Base-by-base conservation (phyloP, 2,329 filamentous ascomycete species). In the Pseudodiploospora longispora region DNA sequence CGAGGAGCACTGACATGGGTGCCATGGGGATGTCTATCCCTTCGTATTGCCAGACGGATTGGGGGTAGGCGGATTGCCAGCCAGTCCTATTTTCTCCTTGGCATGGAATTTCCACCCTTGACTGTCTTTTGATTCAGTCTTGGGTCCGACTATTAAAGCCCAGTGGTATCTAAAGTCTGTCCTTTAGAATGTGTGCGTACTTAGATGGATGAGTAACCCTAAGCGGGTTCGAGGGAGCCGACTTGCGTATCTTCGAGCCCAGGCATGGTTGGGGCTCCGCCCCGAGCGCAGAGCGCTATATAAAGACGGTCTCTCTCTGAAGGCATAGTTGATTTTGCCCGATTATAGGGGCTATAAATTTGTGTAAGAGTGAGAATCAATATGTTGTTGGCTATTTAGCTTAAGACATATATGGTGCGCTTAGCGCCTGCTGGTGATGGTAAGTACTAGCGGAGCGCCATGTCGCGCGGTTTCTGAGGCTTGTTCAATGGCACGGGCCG, bases 141-240 rank as follows among this genome's bases (percentile, higher is more conserved):
- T 67, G 6, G 62, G 63, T 8, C 62, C 63, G 10, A 62, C 48
- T n/a, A 67, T 56, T 10, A 67, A 48, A 8, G 60, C 61, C 63
- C 61, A 67, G 40, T 67, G 63, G 46, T 65, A 66, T 28, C 60
- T 66, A n/a, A 27, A 31, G 30, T 27, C 10, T 31, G 29, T 19
- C 19, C 19, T 19, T 31, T 6, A 31, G 38, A n/a, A 10, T 30
- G 10, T 31, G 38, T 10, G 10, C 6, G 8, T 30, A 19, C 9
- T 10, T 40, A 6, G 27, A 40, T 19, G 6, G 19, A 28, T 30
- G 28, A 31, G 38, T 10, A 30, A 30, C 27, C 10, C 38, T 40
- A 10, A 30, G 19, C 19, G 19, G 19, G 19, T 19, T 19, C 19
- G 19, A 19, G 19, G 19, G 8, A 12, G 32, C 32, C 7, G 31